These are phyloP conservation scores for Microbotryum silenes-acaulis DNA, from an alignment of 1,284 basidiomycete species.

Conservation along the genomic window DNA sequence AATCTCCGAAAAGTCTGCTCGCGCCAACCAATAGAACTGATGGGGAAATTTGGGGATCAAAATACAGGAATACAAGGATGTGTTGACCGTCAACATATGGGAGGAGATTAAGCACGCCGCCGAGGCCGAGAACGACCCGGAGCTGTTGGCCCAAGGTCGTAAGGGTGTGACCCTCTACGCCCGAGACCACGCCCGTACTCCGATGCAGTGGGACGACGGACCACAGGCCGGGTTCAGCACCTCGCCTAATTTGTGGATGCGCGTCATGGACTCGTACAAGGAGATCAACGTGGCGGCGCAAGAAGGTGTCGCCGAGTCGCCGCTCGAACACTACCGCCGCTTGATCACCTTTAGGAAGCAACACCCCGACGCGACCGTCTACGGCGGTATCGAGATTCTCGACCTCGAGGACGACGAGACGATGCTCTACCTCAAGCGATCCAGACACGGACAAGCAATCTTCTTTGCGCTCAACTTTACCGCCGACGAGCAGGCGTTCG, in stretches of 20 bases:
- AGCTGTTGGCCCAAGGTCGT: constrained; percentile 52
- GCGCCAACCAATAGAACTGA: no score
- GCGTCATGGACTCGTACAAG: constrained; percentile 61
- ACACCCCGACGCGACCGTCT: constrained; percentile 40
- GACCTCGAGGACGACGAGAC: constrained; percentile 47
- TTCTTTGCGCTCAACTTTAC: constrained; percentile 52
- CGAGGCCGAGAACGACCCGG: constrained; percentile 45
- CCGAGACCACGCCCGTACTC: constrained; percentile 61
- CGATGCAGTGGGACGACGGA: constrained; percentile 59
- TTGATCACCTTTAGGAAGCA: constrained; percentile 52
- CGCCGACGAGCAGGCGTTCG: constrained; percentile 32
- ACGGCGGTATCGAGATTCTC: constrained; percentile 53
- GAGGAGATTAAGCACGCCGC: constrained; percentile 39
- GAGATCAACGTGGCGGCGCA: constrained; percentile 57
- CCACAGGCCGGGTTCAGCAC: constrained; percentile 58
- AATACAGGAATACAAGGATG: neutral
- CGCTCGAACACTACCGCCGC: constrained; percentile 55
- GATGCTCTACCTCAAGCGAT: constrained; percentile 50
- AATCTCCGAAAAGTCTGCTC: no score
- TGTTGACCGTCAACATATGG: constrained; percentile 35
- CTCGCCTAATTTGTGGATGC: constrained; percentile 61
- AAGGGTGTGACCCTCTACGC: constrained; percentile 56
- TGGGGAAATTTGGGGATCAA: no score
- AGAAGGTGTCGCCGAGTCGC: constrained; percentile 44
- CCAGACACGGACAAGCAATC: constrained; percentile 39